Base-by-base conservation (phyloP, 176 grass and related monocot genomes). In the Metroxylon sagu region DNA sequence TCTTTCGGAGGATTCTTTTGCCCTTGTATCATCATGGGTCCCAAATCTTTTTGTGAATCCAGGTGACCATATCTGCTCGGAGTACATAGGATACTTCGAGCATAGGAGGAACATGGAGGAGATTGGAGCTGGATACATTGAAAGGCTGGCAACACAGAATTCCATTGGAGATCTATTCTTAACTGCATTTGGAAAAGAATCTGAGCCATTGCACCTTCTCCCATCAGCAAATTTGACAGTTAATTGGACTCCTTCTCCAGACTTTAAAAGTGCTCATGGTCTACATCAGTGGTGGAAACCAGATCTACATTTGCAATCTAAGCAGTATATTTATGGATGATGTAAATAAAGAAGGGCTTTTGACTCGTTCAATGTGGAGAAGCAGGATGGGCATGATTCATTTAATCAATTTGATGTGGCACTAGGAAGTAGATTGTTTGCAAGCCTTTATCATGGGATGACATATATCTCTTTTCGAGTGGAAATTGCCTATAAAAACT, bases 71-170 rank as follows among this genome's bases (percentile, higher is more conserved):
- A 60, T 98, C 19, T 98, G 93, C 70, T 92, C 87, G 6, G 93
- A 92, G 61, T 98, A 92, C 69, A 92, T 92, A 39, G 87, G 87
- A 50, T 98, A 98, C 62, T 98, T 92, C 25, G 78, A 98, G 63
- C 93, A 98, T 77, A 67, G 93, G 28, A 76, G 76, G 61, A 85
- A 83, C 49, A 98, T 98, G 93, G 84, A 92, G n/a, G 84, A 91
- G 57, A 80, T 92, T 0, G 87, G 93, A 61, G 87, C 65, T 8
- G 93, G 87, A 64, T 83, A 78, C 66, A 85, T 98, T 2, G 93
- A 98, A 59, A 88, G 80, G 70, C 79, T 98, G 19, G 93, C 93
- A 1, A 88, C 87, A 29, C 84, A 91, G 71, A 98, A 92, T 75
- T 92, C 79, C 4, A 83, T 85, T 0, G 65, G 87, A 14, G 84